These are phyloP conservation scores for Nitzschia sp. DNA, from an alignment of 108 stramenopile species.

Conservation along the genomic window DNA sequence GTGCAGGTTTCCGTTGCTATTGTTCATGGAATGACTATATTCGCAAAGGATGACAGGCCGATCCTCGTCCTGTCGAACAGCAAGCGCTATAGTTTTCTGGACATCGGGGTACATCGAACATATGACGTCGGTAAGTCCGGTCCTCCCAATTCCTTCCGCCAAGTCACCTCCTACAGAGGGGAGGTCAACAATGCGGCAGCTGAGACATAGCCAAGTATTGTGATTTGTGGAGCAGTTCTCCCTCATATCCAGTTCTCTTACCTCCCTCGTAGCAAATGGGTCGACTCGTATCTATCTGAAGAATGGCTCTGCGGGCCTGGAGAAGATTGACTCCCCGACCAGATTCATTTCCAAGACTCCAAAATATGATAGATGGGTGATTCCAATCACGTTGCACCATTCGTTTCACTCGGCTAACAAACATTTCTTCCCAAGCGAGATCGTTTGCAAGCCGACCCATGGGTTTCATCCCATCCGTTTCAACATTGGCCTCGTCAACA, in stretches of 20 bases:
- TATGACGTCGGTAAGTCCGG: constrained; percentile 86
- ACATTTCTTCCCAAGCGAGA: constrained; percentile 73
- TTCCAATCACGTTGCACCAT: constrained; percentile 91
- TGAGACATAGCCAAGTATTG: neutral
- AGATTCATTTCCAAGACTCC: constrained; percentile 93
- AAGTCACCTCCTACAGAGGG: constrained; percentile 45
- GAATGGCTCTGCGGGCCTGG: constrained; percentile 51
- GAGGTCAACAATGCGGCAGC: neutral
- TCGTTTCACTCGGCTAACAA: constrained; percentile 69
- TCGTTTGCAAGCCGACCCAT: constrained; percentile 79
- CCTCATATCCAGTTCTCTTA: too few relatives aligned
- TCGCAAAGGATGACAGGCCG: constrained; percentile 94
- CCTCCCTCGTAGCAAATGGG: constrained; percentile 81
- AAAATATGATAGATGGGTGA: constrained; percentile 90
- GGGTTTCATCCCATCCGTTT: constrained; percentile 92
- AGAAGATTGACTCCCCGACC: constrained; percentile 79
- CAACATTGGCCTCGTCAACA: constrained; percentile 97
- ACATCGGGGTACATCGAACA: constrained; percentile 96
- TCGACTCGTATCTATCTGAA: constrained; percentile 71
- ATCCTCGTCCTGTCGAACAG: constrained; percentile 51
- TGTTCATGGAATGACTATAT: constrained; percentile 96
- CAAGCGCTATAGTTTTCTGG: constrained; percentile 50
- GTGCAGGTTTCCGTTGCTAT: constrained; percentile 87
- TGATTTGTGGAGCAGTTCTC: too few relatives aligned
- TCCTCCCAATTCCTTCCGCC: constrained; percentile 57